A percentile compares a stretch with the other conserved stretches of the same genome.
phyloP scores from a whole-genome alignment of 176 grass and related monocot species.

The Oryza meyeriana region DNA sequence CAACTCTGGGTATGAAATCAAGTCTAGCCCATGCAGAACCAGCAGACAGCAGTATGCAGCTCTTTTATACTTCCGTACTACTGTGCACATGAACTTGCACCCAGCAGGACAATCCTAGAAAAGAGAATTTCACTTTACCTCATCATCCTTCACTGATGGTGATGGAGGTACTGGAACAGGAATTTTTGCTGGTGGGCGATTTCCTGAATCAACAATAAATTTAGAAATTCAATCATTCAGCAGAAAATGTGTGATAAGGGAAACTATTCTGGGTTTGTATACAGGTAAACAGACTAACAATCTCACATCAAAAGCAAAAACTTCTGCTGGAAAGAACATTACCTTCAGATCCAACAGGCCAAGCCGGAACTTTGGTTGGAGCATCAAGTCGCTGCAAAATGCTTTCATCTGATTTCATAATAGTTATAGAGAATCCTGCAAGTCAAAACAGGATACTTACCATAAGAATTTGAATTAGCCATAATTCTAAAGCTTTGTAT shows the following conservation, averaged over 20 bases:
- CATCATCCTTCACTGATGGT: constrained; percentile 65
- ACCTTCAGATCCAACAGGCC: constrained; percentile 99
- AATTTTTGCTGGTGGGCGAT: constrained; percentile 80
- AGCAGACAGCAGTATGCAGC: neutral
- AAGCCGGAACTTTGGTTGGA: constrained; percentile 81
- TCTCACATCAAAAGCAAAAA: neutral
- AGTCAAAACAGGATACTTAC: constrained; percentile 19
- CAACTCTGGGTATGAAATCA: constrained; percentile 8
- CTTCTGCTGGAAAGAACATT: constrained; percentile 13
- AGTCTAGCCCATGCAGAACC: constrained; percentile 7
- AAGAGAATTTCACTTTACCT: constrained; percentile 51
- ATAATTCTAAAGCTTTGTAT: neutral
- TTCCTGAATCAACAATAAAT: constrained; percentile 53
- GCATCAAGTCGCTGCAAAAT: constrained; percentile 92
- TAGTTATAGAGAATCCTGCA: constrained; percentile 92
- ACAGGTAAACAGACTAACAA: neutral
- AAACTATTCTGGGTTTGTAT: neutral
- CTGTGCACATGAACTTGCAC: neutral
- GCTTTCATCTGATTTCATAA: constrained; percentile 77
- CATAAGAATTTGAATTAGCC: constrained; percentile 21
- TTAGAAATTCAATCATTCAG: constrained; percentile 9
- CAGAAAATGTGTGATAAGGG: neutral
- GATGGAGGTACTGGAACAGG: constrained; percentile 77
- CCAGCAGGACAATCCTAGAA: neutral
- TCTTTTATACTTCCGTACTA: constrained; percentile 16